These are phyloP conservation scores for Phytophthora crassamura DNA, from an alignment of 352 stramenopile genomes.

Conservation along the genomic window DNA sequence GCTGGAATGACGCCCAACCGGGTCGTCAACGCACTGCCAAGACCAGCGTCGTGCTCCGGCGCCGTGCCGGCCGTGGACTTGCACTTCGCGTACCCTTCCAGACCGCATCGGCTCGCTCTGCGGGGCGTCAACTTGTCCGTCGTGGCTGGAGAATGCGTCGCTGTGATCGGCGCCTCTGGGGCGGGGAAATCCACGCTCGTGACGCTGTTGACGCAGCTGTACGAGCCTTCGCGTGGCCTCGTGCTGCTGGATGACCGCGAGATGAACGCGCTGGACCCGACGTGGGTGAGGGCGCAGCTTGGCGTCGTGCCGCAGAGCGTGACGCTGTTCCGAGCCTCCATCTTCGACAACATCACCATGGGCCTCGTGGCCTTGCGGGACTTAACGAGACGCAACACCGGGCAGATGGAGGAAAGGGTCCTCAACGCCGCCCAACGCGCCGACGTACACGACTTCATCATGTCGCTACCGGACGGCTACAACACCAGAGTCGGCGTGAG, in stretches of 20 bases:
- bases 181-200: slow-evolving; percentile 42
- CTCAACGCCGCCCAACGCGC: slow-evolving; percentile 62
- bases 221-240: slow-evolving; percentile 32
- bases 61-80: slow-evolving; percentile 28
- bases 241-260: slow-evolving; percentile 52
- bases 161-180: slow-evolving; percentile 46
- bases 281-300: slow-evolving; percentile 47
- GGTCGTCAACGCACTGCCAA: slow-evolving; percentile 19
- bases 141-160: slow-evolving; percentile 48
- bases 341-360: slow-evolving; percentile 66
- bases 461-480: slow-evolving; percentile 85
- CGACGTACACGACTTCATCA: slow-evolving; percentile 69
- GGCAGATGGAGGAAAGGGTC: slow-evolving; percentile 63
- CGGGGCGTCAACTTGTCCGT: slow-evolving; percentile 39
- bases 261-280: slow-evolving; percentile 39
- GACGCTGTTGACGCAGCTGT: slow-evolving; percentile 40
- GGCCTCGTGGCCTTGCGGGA: slow-evolving; percentile 35
- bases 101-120: slow-evolving; percentile 28
- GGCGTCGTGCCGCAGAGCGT: slow-evolving; percentile 44
- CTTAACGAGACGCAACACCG: slow-evolving; percentile 41
- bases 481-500: slow-evolving; percentile 51
- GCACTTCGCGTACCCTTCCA: slow-evolving; percentile 30
- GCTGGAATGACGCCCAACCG: slow-evolving; percentile 14
- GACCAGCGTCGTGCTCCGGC: slow-evolving; percentile 10
- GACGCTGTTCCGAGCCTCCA: slow-evolving; percentile 52